Percentiles rank a stretch among this genome's conserved stretches.
phyloP scores from a whole-genome alignment of 768 basidiomycete species.

The Phaffia australis region DNA sequence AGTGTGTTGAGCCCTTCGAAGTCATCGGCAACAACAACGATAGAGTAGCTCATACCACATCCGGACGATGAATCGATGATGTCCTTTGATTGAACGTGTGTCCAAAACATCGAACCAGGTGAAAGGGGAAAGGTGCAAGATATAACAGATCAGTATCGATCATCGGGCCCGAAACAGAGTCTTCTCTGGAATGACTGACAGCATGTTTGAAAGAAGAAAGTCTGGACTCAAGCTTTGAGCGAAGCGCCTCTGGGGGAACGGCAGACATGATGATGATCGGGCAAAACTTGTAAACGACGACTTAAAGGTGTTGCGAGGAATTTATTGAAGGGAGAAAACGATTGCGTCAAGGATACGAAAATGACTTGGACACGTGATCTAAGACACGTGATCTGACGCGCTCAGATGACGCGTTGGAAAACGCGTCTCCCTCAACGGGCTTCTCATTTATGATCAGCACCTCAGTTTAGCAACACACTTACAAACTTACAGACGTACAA shows the following conservation, averaged over 20 bases:
- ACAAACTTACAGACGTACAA: no score
- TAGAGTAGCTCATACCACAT: constrained; percentile 24
- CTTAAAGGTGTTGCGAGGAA: no score
- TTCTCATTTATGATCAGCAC: no score
- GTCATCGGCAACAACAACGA: constrained; percentile 23
- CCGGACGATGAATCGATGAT: constrained; percentile 21
- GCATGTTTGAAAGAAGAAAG: background rate
- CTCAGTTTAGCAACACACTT: no score
- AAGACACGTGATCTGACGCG: no score
- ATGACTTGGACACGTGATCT: no score
- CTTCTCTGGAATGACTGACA: background rate
- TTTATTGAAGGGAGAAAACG: no score
- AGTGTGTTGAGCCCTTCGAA: constrained; percentile 25
- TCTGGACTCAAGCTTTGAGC: constrained; percentile 14
- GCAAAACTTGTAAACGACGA: no score
- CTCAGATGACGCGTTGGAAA: no score
- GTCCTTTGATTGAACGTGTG: constrained; percentile 4
- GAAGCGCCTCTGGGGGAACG: constrained; percentile 7
- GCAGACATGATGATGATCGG: background rate
- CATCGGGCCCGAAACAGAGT: no score
- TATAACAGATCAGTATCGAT: background rate
- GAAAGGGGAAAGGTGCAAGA: background rate
- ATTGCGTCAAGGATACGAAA: no score
- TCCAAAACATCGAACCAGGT: background rate
- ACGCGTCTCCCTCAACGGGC: no score